phyloP scores from a whole-genome alignment of 331 rosid genomes.

The Quercus tomentella region DNA sequence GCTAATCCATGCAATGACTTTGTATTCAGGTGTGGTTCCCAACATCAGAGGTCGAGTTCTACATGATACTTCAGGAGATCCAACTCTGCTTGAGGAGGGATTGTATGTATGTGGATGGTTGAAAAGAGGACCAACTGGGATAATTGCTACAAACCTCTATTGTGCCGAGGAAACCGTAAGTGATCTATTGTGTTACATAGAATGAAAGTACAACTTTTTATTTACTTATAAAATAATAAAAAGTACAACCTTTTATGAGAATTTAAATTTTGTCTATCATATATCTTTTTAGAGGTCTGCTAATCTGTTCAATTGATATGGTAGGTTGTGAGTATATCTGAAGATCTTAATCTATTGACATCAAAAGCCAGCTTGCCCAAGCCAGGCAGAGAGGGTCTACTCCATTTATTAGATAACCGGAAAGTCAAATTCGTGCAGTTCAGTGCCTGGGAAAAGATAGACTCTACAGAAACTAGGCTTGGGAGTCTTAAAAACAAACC shows the following conservation, averaged over 20 bases:
- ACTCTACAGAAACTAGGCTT: constrained; percentile 64
- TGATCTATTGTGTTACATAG: neutral
- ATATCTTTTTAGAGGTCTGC: neutral
- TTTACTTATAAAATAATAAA: too few species aligned
- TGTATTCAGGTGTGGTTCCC: constrained; percentile 75
- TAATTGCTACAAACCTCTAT: constrained; percentile 79
- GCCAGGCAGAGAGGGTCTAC: constrained; percentile 74
- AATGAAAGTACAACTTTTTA: too few species aligned
- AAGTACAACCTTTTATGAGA: neutral
- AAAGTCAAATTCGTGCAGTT: constrained; percentile 54
- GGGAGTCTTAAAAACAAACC: constrained; percentile 65
- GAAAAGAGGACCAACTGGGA: constrained; percentile 95
- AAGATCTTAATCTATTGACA: constrained; percentile 52
- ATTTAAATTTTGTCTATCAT: neutral
- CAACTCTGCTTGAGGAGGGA: constrained; percentile 55
- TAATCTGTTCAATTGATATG: constrained; percentile 14
- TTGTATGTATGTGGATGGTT: constrained; percentile 93
- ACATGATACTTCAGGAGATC: constrained; percentile 34
- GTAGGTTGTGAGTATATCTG: constrained; percentile 78
- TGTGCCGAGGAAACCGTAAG: constrained; percentile 96
- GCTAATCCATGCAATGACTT: neutral
- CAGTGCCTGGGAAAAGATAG: constrained; percentile 76
- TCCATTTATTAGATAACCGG: constrained; percentile 50
- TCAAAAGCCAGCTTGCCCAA: constrained; percentile 35
- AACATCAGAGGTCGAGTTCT: constrained; percentile 76